Base-by-base conservation (phyloP, 441 rosid genomes). In the Breynia disticha region DNA sequence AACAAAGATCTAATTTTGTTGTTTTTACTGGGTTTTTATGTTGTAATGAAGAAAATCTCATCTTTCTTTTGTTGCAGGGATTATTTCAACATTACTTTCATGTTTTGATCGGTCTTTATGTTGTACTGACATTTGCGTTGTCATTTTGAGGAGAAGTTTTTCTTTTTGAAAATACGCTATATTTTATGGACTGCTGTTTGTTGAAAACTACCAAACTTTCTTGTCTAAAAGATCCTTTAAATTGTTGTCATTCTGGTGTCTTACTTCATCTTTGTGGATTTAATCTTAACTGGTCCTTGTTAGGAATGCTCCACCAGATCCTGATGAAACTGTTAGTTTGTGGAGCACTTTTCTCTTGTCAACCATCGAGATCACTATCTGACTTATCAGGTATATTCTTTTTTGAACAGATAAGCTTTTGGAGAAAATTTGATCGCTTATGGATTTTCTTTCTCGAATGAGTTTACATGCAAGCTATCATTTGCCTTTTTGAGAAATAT, bases 281-380 rank as follows among this genome's bases (percentile, higher is more conserved):
- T 54, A 9, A 80, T 82, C 52, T 82, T 83, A 62, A 67, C 87
- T 88, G 98, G 97, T 93, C 63, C 88, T 89, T 37, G 96, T 89
- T 53, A 70, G 90, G 72, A 93, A 89, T 77, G 90, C 89, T 64
- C 99, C 96, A 37, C 93, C 96, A 45, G 99, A 93, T 80, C 80
- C 95, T 7, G 95, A 93, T 71, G 99, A 89, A 75, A 74, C 96
- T 61, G 87, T 93, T 28, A 76, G 83, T 66, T 82, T 64, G 96
- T 86, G 50, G 88, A 93, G 57, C 97, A 93, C 60, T 93, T 84
- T 74, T 93, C 89, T 61, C 68, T 87, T 57, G 99, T 87, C 56
- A 94, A 94, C 76, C 99, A 94, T 63, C 97, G 90, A 1, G 88
- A 90, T 66, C 73, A 72, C 68, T 94, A 94, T 72, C 84, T 94